phyloP scores from a whole-genome alignment of 176 grass and related monocot genomes.

The Lolium rigidum region DNA sequence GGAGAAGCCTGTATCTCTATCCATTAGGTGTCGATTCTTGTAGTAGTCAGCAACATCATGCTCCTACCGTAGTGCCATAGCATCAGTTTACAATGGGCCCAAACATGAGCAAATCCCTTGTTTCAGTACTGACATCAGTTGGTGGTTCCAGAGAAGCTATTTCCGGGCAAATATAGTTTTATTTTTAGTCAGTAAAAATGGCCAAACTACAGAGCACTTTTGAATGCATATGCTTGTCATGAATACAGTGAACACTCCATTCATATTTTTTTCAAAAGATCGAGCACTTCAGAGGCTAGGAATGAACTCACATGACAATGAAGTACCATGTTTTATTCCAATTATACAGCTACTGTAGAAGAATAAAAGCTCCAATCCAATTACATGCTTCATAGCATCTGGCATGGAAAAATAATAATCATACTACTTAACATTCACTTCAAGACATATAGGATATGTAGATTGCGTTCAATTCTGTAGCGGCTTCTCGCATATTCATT shows the following conservation, averaged over 20 bases:
- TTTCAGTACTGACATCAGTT: too few species aligned
- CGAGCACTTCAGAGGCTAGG: not conserved
- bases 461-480: not conserved
- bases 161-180: not conserved
- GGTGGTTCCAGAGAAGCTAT: too few species aligned
- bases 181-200: not conserved
- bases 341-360: not conserved
- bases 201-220: not conserved
- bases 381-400: not conserved
- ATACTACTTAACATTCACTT: not conserved
- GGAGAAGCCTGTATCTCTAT: not conserved
- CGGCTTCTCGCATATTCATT: slow-evolving; percentile 27
- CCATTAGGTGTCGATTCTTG: not conserved
- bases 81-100: too few species aligned
- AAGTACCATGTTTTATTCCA: not conserved
- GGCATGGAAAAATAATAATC: not conserved
- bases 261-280: not conserved
- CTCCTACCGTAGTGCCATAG: too few species aligned
- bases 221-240: not conserved
- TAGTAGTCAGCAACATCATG: not conserved
- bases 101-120: too few species aligned
- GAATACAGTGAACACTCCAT: not conserved
- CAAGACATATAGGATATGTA: not conserved
- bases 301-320: not conserved
- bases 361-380: not conserved